Base-by-base conservation (phyloP, 352 stramenopile species). In the Globisporangium iwayamae region DNA sequence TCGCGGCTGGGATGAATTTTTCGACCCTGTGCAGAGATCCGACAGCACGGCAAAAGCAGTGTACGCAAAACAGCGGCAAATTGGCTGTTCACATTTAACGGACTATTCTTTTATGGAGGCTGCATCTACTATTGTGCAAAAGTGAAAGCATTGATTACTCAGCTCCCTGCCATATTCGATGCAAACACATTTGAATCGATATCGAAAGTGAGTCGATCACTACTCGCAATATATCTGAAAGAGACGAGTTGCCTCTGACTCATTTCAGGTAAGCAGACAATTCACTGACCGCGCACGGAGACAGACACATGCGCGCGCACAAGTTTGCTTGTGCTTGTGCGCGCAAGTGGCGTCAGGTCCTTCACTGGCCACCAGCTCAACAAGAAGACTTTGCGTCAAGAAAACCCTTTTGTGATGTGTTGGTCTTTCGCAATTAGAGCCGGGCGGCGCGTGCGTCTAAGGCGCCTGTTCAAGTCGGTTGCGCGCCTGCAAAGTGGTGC, bases 391-490 rank as follows among this genome's bases (percentile, higher is more conserved):
- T 47, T 47, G 41, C 41, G 41, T 47, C 41, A 47, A 47, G 41
- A 18, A 28, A 22, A 28, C 25, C 25, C 25, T 28, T 14, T 53
- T 14, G 41, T 62, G 41, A 47, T 47, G 41, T 20, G 14, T 47
- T 5, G 55, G 53, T 3, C 32, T 4, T 39, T 39, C 18, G 53
- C 38, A 14, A 18, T 59, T 59, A 32, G 20, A 59, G 53, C 20
- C 53, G 47, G 48, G 25, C 25, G 50, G 28, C 50, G 48, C 11
- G 48, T 10, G 52, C 18, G 7, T 51, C n/a, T 32, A 18, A 60
- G 25, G 55, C 13, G 36, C 55, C 38, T 34, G 36, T 60, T 60
- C 36, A 38, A 60, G 55, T 60, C 55, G 55, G 55, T 60, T 51
- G 34, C 7, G 8, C 11, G 34, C 34, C 34, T 39, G 34, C 7